These are phyloP conservation scores for Lycium barbarum DNA, from an alignment of 257 asterid species.

Conservation along the genomic window DNA sequence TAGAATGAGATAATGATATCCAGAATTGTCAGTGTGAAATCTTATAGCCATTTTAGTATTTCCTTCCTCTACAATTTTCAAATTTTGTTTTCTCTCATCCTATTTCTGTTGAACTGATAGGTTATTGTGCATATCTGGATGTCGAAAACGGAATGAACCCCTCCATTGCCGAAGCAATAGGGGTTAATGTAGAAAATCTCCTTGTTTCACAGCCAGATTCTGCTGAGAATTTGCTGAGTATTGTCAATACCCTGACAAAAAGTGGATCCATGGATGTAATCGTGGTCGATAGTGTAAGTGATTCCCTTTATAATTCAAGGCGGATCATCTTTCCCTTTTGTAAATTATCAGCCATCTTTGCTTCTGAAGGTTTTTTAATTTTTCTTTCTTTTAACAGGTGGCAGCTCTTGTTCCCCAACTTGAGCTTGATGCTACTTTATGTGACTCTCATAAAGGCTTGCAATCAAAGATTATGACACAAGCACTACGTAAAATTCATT, in stretches of 20 bases:
- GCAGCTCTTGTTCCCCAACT: conserved; percentile 94
- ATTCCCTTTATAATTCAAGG: conserved; percentile 26
- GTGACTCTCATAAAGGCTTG: conserved; percentile 56
- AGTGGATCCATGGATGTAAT: conserved; percentile 86
- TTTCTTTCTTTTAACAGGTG: conserved; percentile 62
- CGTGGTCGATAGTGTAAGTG: conserved; percentile 95
- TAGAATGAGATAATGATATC: conserved; percentile 7
- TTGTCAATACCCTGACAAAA: conserved; percentile 91
- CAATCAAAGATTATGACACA: conserved; percentile 82
- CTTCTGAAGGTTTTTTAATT: conserved; percentile 15
- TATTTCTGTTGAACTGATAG: conserved; percentile 47
- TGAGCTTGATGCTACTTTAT: conserved; percentile 62
- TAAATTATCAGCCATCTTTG: not conserved
- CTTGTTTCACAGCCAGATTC: conserved; percentile 97
- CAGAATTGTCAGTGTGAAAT: not conserved
- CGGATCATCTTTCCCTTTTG: not conserved
- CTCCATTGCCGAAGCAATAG: conserved; percentile 82
- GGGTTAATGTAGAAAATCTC: conserved; percentile 77
- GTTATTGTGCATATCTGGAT: conserved; percentile 96
- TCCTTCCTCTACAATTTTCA: conserved; percentile 1
- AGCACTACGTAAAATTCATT: conserved; percentile 87
- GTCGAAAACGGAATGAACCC: conserved; percentile 95
- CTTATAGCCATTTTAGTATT: not conserved
- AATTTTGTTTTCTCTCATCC: conserved; percentile 27
- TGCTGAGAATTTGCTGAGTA: conserved; percentile 90